A percentile compares a stretch with the other conserved stretches of the same genome.
Conservation (phyloP, 495 filamentous ascomycete genomes). For the Neurospora terricola region DNA sequence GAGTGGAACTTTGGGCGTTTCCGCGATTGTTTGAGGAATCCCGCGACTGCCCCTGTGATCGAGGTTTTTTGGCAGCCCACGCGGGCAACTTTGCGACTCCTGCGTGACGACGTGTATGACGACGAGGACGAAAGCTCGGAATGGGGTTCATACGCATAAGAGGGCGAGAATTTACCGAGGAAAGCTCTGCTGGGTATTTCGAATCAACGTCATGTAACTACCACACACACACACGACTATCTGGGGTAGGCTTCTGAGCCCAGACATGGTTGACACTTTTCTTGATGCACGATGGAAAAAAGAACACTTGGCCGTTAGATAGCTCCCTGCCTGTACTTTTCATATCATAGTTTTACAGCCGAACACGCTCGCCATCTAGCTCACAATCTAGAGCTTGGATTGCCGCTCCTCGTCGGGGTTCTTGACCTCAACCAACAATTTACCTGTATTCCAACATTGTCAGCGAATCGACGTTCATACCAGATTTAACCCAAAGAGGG, state of each 20-base stretch:
- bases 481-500: background rate
- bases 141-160: background rate
- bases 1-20: background rate
- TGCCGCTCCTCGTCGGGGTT: conserved; percentile 8
- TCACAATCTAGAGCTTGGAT: background rate
- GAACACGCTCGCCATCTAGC: no score
- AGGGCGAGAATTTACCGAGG: background rate
- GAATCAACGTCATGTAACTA: background rate
- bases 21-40: background rate
- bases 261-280: background rate
- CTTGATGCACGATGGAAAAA: background rate
- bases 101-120: background rate
- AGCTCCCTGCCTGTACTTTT: background rate
- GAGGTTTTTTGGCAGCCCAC: background rate
- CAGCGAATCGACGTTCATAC: background rate
- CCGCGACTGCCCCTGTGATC: background rate
- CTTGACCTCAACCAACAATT: conserved; percentile 24
- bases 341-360: background rate
- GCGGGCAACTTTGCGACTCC: background rate
- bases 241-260: background rate
- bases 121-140: background rate
- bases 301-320: background rate
- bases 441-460: conserved; percentile 11
- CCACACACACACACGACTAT: background rate
- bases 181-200: background rate